Conservation (phyloP, 2,329 filamentous ascomycete genomes). For the Truncatella angustata region DNA sequence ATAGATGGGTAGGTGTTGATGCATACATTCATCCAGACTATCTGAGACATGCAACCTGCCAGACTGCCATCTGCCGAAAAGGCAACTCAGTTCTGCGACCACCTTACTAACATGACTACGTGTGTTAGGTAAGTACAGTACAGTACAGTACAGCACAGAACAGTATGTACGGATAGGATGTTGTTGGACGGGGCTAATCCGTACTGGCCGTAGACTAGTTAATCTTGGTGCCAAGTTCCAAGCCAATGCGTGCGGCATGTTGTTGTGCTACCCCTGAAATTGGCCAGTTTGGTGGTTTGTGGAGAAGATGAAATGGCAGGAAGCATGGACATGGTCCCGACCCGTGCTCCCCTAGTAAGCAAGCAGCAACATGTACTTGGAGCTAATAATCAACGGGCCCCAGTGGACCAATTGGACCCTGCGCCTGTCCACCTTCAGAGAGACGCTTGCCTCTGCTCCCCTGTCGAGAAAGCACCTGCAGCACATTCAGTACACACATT, state of each 20-base stretch:
- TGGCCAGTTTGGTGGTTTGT: background rate
- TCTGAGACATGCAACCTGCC: no score
- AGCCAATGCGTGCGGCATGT: background rate
- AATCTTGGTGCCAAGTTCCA: no score
- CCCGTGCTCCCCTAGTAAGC: background rate
- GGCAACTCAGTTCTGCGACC: no score
- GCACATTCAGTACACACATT: no score
- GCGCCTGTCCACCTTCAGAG: background rate
- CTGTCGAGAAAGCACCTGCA: constrained; percentile 3
- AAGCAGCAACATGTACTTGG: no score
- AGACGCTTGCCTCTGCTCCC: background rate
- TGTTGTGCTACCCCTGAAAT: constrained; percentile 1
- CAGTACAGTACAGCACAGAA: background rate
- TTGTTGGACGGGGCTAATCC: no score
- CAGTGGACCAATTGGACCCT: constrained; percentile 4
- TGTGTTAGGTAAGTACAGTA: background rate
- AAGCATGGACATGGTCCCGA: background rate
- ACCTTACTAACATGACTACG: background rate
- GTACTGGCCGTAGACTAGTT: no score
- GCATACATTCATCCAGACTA: no score
- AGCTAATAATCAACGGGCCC: background rate
- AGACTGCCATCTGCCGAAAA: no score
- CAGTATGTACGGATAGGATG: background rate
- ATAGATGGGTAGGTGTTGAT: no score
- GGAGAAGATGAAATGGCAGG: constrained; percentile 6